Evolutionary conservation across 2,329 filamentous ascomycete genomes (phyloP).

Genomic region (Cladophialophora bantiana): DNA sequence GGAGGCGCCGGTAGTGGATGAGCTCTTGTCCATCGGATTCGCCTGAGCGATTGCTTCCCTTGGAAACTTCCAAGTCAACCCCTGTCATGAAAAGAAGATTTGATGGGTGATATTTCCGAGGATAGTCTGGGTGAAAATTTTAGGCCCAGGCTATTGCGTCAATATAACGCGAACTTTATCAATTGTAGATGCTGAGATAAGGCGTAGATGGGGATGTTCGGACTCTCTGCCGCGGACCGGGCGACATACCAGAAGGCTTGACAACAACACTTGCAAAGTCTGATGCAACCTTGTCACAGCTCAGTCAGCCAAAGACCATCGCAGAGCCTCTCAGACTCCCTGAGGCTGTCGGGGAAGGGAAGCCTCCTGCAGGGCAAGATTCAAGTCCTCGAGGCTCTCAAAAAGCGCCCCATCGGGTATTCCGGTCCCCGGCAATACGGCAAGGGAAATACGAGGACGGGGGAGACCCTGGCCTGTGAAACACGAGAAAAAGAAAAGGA

Average conservation of each 20-base stretch:
- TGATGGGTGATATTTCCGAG: no score
- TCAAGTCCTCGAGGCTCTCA: background rate
- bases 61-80: no score
- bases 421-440: background rate
- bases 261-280: background rate
- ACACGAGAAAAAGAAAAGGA: background rate
- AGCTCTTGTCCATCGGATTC: background rate
- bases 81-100: no score
- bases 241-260: background rate
- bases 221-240: background rate
- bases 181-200: no score
- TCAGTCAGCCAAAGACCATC: background rate
- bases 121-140: no score
- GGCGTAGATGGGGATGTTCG: background rate
- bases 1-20: background rate
- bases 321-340: background rate
- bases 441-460: background rate
- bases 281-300: background rate
- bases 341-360: background rate
- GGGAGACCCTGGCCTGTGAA: background rate
- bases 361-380: background rate
- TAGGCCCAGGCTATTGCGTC: no score
- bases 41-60: no score
- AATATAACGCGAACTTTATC: no score
- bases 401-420: background rate